phyloP scores from a whole-genome alignment of 352 stramenopile genomes.

The Phytophthora pistaciae region DNA sequence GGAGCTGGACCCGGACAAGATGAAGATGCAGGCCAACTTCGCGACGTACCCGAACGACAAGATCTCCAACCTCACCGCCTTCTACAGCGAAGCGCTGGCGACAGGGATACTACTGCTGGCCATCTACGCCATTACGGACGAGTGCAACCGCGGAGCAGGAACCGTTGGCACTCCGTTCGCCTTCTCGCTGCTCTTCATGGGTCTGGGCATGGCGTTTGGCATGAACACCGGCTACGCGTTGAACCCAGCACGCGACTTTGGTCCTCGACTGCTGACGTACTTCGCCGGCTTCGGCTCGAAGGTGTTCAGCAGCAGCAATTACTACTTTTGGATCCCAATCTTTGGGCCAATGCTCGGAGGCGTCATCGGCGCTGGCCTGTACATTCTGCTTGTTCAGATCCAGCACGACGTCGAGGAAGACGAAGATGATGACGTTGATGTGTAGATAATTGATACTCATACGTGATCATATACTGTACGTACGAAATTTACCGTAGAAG shows the following conservation, averaged over 20 bases:
- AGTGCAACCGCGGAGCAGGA: constrained; percentile 50
- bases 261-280: constrained; percentile 50
- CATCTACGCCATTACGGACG: constrained; percentile 65
- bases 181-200: constrained; percentile 62
- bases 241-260: constrained; percentile 60
- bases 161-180: constrained; percentile 45
- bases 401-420: constrained; percentile 50
- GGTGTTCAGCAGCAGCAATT: constrained; percentile 55
- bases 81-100: constrained; percentile 64
- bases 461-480: no score
- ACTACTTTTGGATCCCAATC: constrained; percentile 76
- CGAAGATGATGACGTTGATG: constrained; percentile 12
- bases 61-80: constrained; percentile 54
- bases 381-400: constrained; percentile 61
- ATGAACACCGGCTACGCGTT: constrained; percentile 52
- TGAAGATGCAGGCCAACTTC: constrained; percentile 49
- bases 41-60: constrained; percentile 53
- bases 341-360: constrained; percentile 54
- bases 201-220: constrained; percentile 67
- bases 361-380: constrained; percentile 49
- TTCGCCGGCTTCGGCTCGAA: constrained; percentile 59
- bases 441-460: constrained; percentile 4
- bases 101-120: constrained; percentile 56
- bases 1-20: constrained; percentile 46
- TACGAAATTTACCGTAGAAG: not conserved